Evolutionary conservation across 1,284 basidiomycete genomes (phyloP), one percentile per base, ranked within the genome.

Genomic region (Caloboletus firmus): DNA sequence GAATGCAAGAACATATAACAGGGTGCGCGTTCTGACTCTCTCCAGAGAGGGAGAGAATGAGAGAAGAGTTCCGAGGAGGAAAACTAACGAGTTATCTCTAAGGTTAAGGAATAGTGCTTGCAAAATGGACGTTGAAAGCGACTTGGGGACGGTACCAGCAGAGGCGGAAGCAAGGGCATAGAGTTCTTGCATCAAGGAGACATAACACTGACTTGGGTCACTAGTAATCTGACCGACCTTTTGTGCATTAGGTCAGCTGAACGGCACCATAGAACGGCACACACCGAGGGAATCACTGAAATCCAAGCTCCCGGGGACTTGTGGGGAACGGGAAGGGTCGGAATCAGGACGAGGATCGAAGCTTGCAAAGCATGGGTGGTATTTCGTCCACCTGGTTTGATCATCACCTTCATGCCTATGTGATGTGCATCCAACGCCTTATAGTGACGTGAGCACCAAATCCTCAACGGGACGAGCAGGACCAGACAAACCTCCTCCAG

Each of bases 1-100:
- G 59, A 97, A 89, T 0, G 95, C 91, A 3, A 82, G 78, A 12
- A 84, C 80, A 59, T 93, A 89, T 1, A 77, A 71, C 12, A 90
- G 69, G 1, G 85, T 80, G 7, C 65, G 67, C 0, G 70, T 73
- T 79, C 74, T 48, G 70, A 69, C 46, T 66, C 71, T 47, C 78
- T 68, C 53, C 68, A 67, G 18, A 65, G 59, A 34, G 56, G 59
- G 15, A 57, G 67, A 28, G 39, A 46, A 60, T 60, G 31, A 67
- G 60, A 40, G 79, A 72, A 87, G 88, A 91, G 32, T 89, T 60
- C 7, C 88, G 80, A 15, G 85, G 81, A 98, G 81, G 77, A 98
- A 95, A 2, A 87, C 76, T n/a, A 98, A 74, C 0, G 87, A 78
- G 51, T 87, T 86, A 20, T 89, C 83, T 50, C 81, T 82, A 4